Conservation (phyloP, 1,139 yeast species). For the Pichia sp. region DNA sequence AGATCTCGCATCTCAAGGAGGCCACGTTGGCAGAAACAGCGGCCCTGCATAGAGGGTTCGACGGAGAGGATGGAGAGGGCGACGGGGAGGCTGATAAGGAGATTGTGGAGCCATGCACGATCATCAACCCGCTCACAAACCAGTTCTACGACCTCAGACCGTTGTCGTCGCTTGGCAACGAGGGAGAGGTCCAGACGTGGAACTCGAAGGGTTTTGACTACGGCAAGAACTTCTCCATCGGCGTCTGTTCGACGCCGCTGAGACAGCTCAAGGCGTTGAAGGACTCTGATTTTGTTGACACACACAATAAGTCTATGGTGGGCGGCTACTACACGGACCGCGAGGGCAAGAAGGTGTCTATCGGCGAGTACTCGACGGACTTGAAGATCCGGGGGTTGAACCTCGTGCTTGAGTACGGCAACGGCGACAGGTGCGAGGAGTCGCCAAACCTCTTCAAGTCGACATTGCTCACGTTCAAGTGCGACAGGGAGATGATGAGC, state of each 20-base stretch:
- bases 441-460: conserved; percentile 48
- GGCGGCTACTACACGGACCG: conserved; percentile 61
- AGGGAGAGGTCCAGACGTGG: conserved; percentile 54
- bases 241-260: conserved; percentile 69
- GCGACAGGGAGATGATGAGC: conserved; percentile 69
- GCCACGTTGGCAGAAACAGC: background rate
- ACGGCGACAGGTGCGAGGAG: conserved; percentile 66
- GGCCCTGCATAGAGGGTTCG: background rate
- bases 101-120: conserved; percentile 49
- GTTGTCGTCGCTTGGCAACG: conserved; percentile 42
- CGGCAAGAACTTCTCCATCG: conserved; percentile 72
- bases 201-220: conserved; percentile 66
- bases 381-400: conserved; percentile 73
- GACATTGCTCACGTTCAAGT: conserved; percentile 67
- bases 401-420: conserved; percentile 62
- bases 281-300: conserved; percentile 38
- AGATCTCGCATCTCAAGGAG: background rate
- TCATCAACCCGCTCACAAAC: conserved; percentile 46
- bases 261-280: conserved; percentile 25
- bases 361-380: conserved; percentile 57
- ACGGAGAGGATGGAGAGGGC: background rate
- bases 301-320: conserved; percentile 46
- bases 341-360: conserved; percentile 43
- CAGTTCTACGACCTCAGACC: conserved; percentile 56
- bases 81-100: background rate